Conservation (phyloP, 495 filamentous ascomycete species). For the Penicillium argentinense region DNA sequence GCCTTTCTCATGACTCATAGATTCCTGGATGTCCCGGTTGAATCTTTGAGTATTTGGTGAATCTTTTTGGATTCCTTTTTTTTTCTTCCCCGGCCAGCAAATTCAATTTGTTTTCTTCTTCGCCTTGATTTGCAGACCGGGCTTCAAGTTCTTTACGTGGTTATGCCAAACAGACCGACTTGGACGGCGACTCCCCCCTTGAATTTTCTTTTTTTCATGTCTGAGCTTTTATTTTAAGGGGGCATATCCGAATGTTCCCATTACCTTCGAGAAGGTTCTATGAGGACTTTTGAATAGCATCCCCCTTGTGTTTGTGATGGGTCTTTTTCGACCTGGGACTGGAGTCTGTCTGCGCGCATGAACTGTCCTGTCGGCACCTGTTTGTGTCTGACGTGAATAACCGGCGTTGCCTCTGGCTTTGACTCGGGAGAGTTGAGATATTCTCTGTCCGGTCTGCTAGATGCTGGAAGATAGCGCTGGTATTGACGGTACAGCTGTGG, state of each 20-base stretch:
- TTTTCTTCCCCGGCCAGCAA: constrained; percentile 19
- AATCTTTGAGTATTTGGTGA: constrained; percentile 9
- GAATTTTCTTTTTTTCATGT: constrained; percentile 14
- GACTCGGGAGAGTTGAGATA: constrained; percentile 25
- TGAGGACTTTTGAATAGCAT: constrained; percentile 11
- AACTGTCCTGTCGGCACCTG: constrained; percentile 17
- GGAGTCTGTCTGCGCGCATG: constrained; percentile 19
- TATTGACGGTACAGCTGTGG: constrained; percentile 19
- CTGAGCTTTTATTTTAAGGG: constrained; percentile 26
- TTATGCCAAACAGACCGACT: constrained; percentile 44
- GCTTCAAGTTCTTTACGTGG: constrained; percentile 39
- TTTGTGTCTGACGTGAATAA: constrained; percentile 13
- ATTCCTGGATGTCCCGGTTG: constrained; percentile 24
- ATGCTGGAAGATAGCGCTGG: constrained; percentile 3
- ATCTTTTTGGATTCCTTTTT: constrained; percentile 9
- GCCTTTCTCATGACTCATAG: background rate
- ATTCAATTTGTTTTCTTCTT: constrained; percentile 25
- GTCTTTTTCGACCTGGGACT: constrained; percentile 14
- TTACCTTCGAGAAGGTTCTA: background rate
- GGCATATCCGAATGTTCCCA: background rate
- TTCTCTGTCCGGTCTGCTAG: constrained; percentile 12
- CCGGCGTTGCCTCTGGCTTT: constrained; percentile 8
- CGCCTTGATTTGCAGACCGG: constrained; percentile 21
- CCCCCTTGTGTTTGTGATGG: constrained; percentile 20
- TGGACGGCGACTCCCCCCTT: constrained; percentile 32